A percentile compares a stretch with the other conserved stretches of the same genome.
Conservation (phyloP, 73 alveolate species). For the Tetrahymena malaccensis region DNA sequence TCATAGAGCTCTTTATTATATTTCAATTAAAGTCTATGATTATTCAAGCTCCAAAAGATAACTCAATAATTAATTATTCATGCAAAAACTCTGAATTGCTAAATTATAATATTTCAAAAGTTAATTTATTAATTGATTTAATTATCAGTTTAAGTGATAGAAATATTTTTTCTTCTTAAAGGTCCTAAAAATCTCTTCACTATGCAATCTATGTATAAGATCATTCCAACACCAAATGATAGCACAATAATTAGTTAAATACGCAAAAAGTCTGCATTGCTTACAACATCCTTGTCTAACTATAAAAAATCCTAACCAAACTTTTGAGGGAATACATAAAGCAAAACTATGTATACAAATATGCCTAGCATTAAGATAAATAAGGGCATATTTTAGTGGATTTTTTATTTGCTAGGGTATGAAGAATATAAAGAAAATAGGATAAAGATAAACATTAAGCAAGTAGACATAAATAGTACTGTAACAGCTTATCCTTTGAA, state of each 20-base stretch:
- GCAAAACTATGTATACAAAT: neutral
- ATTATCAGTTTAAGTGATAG: neutral
- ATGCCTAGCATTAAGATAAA: neutral
- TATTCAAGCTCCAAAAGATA: no score
- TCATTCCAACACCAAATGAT: neutral
- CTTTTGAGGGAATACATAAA: neutral
- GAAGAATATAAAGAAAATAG: constrained; percentile 8
- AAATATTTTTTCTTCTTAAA: neutral
- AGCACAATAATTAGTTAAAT: neutral
- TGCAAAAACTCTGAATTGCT: no score
- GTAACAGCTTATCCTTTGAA: neutral
- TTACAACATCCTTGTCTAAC: neutral
- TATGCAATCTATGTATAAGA: neutral
- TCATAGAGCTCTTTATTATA: no score
- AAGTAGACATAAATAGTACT: neutral
- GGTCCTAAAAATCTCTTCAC: neutral
- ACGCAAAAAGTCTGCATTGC: neutral
- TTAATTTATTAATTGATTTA: no score
- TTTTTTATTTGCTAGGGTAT: constrained; percentile 6
- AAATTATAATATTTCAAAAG: neutral
- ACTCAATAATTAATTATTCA: no score
- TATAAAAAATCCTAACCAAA: neutral
- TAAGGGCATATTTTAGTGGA: neutral
- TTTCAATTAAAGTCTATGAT: no score
- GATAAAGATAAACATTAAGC: neutral